Evolutionary conservation across 2,329 filamentous ascomycete genomes (phyloP), one percentile per base, ranked within the genome.

Genomic region (Elsinoe necatrix): DNA sequence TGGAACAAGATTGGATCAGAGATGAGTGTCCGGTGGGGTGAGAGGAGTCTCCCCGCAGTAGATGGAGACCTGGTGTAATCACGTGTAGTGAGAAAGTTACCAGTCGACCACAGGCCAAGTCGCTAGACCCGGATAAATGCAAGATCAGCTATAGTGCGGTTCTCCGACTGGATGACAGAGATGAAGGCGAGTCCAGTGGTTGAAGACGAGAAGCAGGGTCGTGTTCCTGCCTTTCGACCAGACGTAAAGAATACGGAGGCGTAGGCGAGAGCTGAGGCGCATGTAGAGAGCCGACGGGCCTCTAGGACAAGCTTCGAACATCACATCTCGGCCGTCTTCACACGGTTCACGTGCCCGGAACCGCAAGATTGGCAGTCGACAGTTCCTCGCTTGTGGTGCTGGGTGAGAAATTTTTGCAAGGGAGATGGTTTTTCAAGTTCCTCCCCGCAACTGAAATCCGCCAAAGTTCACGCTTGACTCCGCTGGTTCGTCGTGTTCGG

Each of bases 61-160:
- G 41, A 37, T 37, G 34, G 34, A 37, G 34, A 37, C 34, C 29
- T n/a, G 31, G 11, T 21, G n/a, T 18, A 25, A 21, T 52, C 25
- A 37, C 31, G 34, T 31, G 29, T 52, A 39, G 48, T 25, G 20
- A 25, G 29, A 39, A 52, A 34, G 45, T 31, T 50, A 20, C 29
- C 31, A 23, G 6, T 25, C 25, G 18, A 25, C 48, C 20, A 39
- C 25, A 34, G 25, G 16, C 16, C 9, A 20, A 2, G 8, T 39
- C 48, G 48, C 48, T 52, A 37, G 34, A 11, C 16, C 29, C 48
- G 48, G 48, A 52, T 52, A 52, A 39, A 52, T 52, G 18, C 8
- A 37, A 3, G 48, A 52, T 52, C 48, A 37, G 29, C 48, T 23
- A 35, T 37, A 16, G 48, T 25, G n/a, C 21, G 23, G 16, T 29